Evolutionary conservation across 139 green algal species (phyloP).

Genomic region (Chlorella sorokiniana): DNA sequence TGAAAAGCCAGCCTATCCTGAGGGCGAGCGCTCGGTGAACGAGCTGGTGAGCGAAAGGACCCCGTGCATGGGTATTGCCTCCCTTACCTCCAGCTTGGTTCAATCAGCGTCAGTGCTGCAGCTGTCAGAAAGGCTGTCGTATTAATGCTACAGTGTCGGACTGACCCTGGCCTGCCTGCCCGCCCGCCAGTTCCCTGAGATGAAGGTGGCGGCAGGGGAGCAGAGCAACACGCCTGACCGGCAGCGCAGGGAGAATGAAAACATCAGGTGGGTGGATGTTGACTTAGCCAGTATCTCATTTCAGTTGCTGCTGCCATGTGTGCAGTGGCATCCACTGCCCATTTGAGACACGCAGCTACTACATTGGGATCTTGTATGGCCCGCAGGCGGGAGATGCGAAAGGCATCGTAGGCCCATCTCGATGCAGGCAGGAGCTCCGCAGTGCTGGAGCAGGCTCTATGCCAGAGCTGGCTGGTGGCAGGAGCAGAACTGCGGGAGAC

Average conservation of each 20-base stretch:
- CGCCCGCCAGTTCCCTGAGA: slow-evolving; percentile 18
- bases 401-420: too few relatives aligned
- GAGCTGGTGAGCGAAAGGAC: slow-evolving; percentile 31
- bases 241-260: slow-evolving; percentile 3
- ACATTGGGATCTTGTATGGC: not conserved
- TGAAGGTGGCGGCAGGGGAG: slow-evolving; percentile 10
- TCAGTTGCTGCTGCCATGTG: not conserved
- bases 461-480: not conserved
- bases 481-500: not conserved
- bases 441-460: too few relatives aligned
- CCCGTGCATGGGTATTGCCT: too few relatives aligned
- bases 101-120: too few relatives aligned
- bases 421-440: not conserved
- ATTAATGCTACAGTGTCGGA: too few relatives aligned
- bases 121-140: too few relatives aligned
- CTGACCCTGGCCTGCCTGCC: not conserved
- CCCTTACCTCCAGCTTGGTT: too few relatives aligned
- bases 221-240: slow-evolving; percentile 8
- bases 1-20: slow-evolving; percentile 13
- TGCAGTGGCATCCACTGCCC: not conserved
- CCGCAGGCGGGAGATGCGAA: slow-evolving; percentile 13
- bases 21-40: slow-evolving; percentile 11
- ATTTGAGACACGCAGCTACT: too few relatives aligned
- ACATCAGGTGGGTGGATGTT: not conserved
- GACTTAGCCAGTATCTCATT: not conserved